phyloP scores from a whole-genome alignment of 805 yeast genomes.

The Wickerhamiella parazyma region DNA sequence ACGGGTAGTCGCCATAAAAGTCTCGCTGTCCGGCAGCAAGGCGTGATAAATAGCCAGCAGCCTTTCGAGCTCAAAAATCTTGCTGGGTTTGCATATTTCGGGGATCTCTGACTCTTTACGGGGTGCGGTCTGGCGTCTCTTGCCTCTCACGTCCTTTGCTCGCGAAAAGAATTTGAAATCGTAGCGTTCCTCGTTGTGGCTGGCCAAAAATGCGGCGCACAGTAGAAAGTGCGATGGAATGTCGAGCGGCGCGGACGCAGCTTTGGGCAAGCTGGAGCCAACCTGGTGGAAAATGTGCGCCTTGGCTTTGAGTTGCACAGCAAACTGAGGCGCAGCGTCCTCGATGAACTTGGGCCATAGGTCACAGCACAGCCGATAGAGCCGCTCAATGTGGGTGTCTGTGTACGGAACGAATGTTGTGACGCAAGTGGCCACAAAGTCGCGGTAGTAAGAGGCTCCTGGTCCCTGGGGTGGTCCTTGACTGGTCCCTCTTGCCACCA shows the following conservation, averaged over 20 bases:
- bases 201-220: constrained; percentile 72
- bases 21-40: constrained; percentile 36
- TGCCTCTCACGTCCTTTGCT: constrained; percentile 34
- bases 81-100: constrained; percentile 53
- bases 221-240: constrained; percentile 35
- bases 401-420: constrained; percentile 33
- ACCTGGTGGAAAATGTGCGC: constrained; percentile 20
- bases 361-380: constrained; percentile 18
- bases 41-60: constrained; percentile 67
- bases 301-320: constrained; percentile 18
- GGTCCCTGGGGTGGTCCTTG: not conserved
- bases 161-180: constrained; percentile 62
- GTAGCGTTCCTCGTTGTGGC: constrained; percentile 53
- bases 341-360: constrained; percentile 26
- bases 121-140: constrained; percentile 30
- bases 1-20: constrained; percentile 26
- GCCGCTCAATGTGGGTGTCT: constrained; percentile 30
- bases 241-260: not conserved
- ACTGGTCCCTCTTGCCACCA: constrained; percentile 18
- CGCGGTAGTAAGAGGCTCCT: constrained; percentile 9
- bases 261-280: no score
- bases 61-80: constrained; percentile 64
- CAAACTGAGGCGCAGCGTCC: constrained; percentile 17
- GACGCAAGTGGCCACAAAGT: constrained; percentile 31
- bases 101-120: constrained; percentile 38